Percentiles rank a stretch among this genome's conserved stretches.
These are phyloP conservation scores for Termitomyces sp. DNA, from an alignment of 768 basidiomycete genomes.

Conservation along the genomic window DNA sequence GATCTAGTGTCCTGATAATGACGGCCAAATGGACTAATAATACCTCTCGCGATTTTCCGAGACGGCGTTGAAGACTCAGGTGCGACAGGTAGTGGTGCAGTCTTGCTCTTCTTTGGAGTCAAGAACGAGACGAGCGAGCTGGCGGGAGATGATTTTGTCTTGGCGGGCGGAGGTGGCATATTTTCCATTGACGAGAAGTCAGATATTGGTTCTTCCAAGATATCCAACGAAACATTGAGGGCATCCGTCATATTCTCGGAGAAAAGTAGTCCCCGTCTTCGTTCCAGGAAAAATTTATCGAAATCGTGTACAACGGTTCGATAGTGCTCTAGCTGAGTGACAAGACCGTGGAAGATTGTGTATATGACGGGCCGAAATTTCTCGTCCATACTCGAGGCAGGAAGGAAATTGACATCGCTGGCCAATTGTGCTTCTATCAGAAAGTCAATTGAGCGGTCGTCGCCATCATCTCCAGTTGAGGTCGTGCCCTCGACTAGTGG, in stretches of 20 bases:
- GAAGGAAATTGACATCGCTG: conserved; percentile 50
- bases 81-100: conserved; percentile 24
- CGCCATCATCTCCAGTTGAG: conserved; percentile 46
- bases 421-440: conserved; percentile 60
- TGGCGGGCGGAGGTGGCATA: conserved; percentile 30
- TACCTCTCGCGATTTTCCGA: conserved; percentile 33
- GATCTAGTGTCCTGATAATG: conserved; percentile 80
- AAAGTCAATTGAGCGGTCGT: conserved; percentile 81
- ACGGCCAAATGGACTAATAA: conserved; percentile 74
- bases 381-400: conserved; percentile 66
- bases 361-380: conserved; percentile 74
- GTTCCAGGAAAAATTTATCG: conserved; percentile 78
- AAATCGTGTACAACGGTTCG: conserved; percentile 71
- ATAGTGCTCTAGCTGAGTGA: conserved; percentile 77
- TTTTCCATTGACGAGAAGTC: conserved; percentile 21
- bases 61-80: conserved; percentile 43
- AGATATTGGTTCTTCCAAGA: conserved; percentile 39
- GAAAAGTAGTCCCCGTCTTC: conserved; percentile 85
- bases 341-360: conserved; percentile 73
- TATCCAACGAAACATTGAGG: conserved; percentile 64
- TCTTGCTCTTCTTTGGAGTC: conserved; percentile 67
- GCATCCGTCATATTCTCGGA: conserved; percentile 92
- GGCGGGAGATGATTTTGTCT: conserved; percentile 44
- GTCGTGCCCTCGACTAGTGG: conserved; percentile 11
- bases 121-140: conserved; percentile 71